phyloP scores from a whole-genome alignment of 1,139 yeast genomes.

The Hyphopichia fennica region DNA sequence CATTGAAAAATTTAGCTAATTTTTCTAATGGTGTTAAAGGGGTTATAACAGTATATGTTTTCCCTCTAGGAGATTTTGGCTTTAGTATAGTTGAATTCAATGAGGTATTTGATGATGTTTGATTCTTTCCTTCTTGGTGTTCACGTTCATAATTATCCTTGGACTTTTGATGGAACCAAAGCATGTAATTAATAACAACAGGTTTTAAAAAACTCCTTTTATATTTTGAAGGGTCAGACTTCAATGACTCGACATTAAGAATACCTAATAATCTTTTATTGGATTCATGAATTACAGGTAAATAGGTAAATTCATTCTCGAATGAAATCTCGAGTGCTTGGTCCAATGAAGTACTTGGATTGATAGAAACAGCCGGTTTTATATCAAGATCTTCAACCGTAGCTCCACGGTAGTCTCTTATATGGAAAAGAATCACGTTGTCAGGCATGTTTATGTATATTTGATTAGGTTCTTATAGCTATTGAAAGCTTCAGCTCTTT shows the following conservation, averaged over 20 bases:
- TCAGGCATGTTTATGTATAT: conserved; percentile 6
- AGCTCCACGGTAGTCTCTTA: conserved; percentile 49
- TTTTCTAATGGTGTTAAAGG: conserved; percentile 60
- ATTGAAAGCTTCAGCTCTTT: no score
- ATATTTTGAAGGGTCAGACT: conserved; percentile 20
- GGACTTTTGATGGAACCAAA: conserved; percentile 44
- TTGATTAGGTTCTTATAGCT: no score
- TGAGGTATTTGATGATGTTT: conserved; percentile 19
- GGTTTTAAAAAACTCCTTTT: conserved; percentile 28
- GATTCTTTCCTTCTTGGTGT: conserved; percentile 9
- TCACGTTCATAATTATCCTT: conserved; percentile 31
- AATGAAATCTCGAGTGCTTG: conserved; percentile 52
- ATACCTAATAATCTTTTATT: conserved; percentile 56
- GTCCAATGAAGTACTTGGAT: conserved; percentile 49
- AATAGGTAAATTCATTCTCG: conserved; percentile 56
- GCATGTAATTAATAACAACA: conserved; percentile 39
- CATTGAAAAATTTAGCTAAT: conserved; percentile 51
- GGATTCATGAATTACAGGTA: conserved; percentile 56
- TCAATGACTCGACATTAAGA: conserved; percentile 50
- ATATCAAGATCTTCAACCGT: conserved; percentile 64
- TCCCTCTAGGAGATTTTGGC: conserved; percentile 31
- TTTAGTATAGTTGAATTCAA: conserved; percentile 27
- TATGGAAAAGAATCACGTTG: conserved; percentile 24
- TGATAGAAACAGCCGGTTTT: conserved; percentile 59
- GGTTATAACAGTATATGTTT: conserved; percentile 45